Conservation (phyloP, 352 stramenopile species). For the Pythium aristosporum region DNA sequence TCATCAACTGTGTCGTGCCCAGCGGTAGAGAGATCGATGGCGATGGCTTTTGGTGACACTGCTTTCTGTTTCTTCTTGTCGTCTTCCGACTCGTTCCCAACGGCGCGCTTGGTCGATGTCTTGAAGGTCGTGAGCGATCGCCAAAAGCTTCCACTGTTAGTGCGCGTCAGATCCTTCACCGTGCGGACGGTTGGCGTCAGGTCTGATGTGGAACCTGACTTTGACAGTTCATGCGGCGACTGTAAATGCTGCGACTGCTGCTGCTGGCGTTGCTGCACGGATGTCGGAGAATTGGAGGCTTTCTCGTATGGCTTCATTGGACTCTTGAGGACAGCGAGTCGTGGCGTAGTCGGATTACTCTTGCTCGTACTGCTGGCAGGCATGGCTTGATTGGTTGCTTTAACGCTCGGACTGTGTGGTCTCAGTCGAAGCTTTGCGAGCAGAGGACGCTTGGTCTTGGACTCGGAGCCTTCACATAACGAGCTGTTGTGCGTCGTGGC, state of each 20-base stretch:
- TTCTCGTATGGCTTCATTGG: not conserved
- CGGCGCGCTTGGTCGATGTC: conserved; percentile 8
- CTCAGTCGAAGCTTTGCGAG: conserved; percentile 53
- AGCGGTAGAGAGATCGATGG: conserved; percentile 19
- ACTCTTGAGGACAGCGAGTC: conserved; percentile 8
- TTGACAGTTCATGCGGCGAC: not conserved
- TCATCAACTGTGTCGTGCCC: not conserved
- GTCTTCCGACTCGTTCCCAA: not conserved
- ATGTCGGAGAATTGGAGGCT: not conserved
- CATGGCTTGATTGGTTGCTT: not conserved
- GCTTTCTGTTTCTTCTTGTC: conserved; percentile 23
- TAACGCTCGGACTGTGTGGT: conserved; percentile 38
- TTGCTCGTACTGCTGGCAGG: not conserved
- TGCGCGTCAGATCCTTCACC: not conserved
- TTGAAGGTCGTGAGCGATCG: conserved; percentile 18
- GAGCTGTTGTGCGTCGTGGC: not conserved
- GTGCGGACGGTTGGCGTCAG: not conserved
- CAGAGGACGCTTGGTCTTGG: conserved; percentile 38
- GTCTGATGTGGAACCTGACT: not conserved
- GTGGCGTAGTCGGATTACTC: conserved; percentile 9
- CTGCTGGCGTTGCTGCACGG: not conserved
- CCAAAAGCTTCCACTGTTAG: conserved; percentile 3
- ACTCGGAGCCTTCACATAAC: not conserved
- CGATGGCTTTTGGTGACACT: conserved; percentile 11
- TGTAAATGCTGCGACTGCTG: not conserved